Conservation (phyloP, 129 eudicot species). For the Lactuca saligna region DNA sequence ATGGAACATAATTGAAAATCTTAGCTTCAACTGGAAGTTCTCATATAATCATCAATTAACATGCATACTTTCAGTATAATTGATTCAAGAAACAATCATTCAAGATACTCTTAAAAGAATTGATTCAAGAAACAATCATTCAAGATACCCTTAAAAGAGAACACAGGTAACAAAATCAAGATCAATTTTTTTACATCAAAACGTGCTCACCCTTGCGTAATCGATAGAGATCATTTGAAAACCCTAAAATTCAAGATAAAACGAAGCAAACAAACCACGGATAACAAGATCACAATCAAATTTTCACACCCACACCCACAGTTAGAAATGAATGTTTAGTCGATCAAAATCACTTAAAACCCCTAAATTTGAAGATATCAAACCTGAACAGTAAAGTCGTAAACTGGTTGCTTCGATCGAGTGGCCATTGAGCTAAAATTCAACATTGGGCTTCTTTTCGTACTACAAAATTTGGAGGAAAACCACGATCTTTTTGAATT, state of each 20-base stretch:
- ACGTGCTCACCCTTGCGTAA: background rate
- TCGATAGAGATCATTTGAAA: background rate
- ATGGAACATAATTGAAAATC: no score
- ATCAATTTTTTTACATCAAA: background rate
- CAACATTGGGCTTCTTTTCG: conserved; percentile 22
- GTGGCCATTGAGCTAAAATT: conserved; percentile 59
- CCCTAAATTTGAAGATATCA: background rate
- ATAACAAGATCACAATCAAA: background rate
- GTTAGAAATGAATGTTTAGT: background rate
- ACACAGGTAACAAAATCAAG: background rate
- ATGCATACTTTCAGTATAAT: background rate
- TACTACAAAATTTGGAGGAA: conserved; percentile 16
- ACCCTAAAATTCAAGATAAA: background rate
- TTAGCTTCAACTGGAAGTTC: background rate
- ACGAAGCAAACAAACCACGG: background rate
- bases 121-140: conserved; percentile 12
- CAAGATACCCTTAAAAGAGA: background rate
- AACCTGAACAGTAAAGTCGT: conserved; percentile 89
- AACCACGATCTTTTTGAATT: conserved; percentile 26
- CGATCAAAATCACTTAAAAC: no score
- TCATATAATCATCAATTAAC: background rate
- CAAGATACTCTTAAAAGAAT: background rate
- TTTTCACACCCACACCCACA: background rate
- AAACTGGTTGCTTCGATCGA: conserved; percentile 61
- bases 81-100: conserved; percentile 12